Conservation (phyloP, 2,329 filamentous ascomycete species). For the Penicillium sp. region DNA sequence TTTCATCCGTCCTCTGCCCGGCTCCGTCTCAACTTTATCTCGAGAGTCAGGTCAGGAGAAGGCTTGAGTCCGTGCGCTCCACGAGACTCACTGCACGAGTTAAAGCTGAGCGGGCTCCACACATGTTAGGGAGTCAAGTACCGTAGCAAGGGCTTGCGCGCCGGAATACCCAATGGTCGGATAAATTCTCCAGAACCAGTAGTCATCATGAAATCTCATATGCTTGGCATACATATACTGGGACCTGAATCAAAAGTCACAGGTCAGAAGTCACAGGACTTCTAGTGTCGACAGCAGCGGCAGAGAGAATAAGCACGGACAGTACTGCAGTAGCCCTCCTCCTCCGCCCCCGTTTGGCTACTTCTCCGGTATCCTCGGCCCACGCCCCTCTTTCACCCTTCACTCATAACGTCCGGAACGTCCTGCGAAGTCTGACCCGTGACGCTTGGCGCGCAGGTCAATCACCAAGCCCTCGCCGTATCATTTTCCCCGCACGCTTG, state of each 20-base stretch:
- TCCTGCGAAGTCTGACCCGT: not conserved
- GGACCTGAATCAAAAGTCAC: too few relatives aligned
- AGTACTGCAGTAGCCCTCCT: conserved; percentile 2
- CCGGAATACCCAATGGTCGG: not conserved
- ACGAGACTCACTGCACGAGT: not conserved
- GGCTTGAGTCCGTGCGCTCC: not conserved
- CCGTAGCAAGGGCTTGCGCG: not conserved
- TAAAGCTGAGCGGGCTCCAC: not conserved
- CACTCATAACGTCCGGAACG: not conserved
- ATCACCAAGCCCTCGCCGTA: not conserved
- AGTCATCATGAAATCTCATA: not conserved
- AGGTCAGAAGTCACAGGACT: conserved; percentile 10
- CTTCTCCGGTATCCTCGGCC: conserved; percentile 9
- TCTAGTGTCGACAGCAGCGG: not conserved
- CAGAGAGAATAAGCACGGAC: conserved; percentile 1
- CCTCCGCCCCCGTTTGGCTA: conserved; percentile 12
- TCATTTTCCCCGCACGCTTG: conserved; percentile 13
- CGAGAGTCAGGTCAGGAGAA: not conserved
- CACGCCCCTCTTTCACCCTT: not conserved
- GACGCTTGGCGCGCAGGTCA: conserved; percentile 4
- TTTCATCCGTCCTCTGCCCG: conserved; percentile 2
- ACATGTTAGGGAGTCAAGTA: too few relatives aligned
- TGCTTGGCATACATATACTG: not conserved
- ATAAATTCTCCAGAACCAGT: not conserved
- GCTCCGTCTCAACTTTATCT: not conserved